A percentile compares a stretch with the other conserved stretches of the same genome.
These are phyloP conservation scores for Hericium erinaceus DNA, from an alignment of 768 basidiomycete species.

Conservation along the genomic window DNA sequence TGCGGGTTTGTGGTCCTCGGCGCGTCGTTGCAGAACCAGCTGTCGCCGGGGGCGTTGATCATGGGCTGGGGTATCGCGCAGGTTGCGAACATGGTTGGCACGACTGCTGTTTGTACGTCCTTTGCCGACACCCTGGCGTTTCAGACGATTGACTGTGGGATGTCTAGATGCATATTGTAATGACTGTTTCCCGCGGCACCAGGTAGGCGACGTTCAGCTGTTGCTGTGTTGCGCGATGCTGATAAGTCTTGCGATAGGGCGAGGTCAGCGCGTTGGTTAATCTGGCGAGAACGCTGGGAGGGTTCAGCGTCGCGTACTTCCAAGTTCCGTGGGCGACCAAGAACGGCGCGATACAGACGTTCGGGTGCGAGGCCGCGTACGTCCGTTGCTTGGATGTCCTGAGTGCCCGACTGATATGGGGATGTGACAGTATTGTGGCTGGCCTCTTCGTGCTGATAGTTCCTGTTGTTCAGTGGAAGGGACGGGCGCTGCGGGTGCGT, in stretches of 20 bases:
- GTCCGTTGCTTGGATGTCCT: constrained; percentile 15
- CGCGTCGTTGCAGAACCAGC: constrained; percentile 41
- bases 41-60: constrained; percentile 40
- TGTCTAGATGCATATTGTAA: constrained; percentile 36
- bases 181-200: constrained; percentile 36
- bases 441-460: constrained; percentile 42
- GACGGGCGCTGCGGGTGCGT: constrained; percentile 35
- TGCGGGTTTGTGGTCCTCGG: constrained; percentile 51
- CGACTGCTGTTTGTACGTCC: constrained; percentile 48
- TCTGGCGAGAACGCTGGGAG: constrained; percentile 44
- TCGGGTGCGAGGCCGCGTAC: constrained; percentile 54
- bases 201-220: constrained; percentile 16
- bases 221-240: not conserved
- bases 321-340: constrained; percentile 55
- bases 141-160: not conserved
- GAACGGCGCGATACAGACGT: constrained; percentile 50
- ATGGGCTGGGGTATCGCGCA: constrained; percentile 62
- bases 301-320: constrained; percentile 56
- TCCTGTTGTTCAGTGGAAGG: constrained; percentile 40
- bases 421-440: constrained; percentile 30
- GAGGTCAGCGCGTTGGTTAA: constrained; percentile 58
- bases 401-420: not conserved
- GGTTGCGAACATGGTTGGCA: constrained; percentile 45
- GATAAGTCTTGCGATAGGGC: constrained; percentile 32
- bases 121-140: constrained; percentile 12